Percentiles rank a stretch among this genome's conserved stretches.
phyloP scores from a whole-genome alignment of 768 basidiomycete species.

The Fibroporia radiculosa region DNA sequence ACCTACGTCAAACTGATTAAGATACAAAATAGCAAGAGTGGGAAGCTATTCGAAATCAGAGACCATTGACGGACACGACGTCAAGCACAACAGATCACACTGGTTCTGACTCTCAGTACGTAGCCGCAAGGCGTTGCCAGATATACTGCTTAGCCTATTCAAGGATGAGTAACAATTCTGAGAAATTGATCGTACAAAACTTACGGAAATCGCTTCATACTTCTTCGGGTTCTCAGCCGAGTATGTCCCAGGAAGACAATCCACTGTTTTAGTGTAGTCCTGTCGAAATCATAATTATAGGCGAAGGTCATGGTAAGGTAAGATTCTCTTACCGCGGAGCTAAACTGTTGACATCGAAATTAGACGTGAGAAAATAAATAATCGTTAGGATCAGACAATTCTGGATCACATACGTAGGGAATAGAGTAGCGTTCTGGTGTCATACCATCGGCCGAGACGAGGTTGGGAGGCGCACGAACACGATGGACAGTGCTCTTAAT shows the following conservation, averaged over 20 bases:
- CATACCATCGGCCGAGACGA: constrained; percentile 23
- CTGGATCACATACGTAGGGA: constrained; percentile 33
- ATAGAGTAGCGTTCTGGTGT: constrained; percentile 52
- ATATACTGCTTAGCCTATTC: constrained; percentile 9
- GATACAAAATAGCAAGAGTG: too few relatives aligned
- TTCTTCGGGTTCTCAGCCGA: constrained; percentile 41
- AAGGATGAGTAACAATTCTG: not conserved
- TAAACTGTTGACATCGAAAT: constrained; percentile 26
- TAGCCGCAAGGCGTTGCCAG: constrained; percentile 7
- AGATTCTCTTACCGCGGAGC: constrained; percentile 26
- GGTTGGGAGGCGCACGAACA: constrained; percentile 33
- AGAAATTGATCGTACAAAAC: constrained; percentile 1
- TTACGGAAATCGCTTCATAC: constrained; percentile 37
- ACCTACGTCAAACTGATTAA: too few relatives aligned
- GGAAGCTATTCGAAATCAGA: too few relatives aligned
- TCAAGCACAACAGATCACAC: too few relatives aligned
- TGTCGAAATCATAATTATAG: not conserved
- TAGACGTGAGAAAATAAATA: not conserved
- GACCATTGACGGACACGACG: too few relatives aligned
- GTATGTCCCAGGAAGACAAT: constrained; percentile 43
- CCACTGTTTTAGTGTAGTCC: constrained; percentile 24
- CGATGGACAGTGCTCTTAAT: constrained; percentile 48
- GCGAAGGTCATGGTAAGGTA: constrained; percentile 3
- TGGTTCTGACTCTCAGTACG: constrained; percentile 5
- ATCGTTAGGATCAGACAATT: constrained; percentile 28